A percentile compares a stretch with the other conserved stretches of the same genome.
Conservation (phyloP, 2,329 filamentous ascomycete species). For the Pyrenophora seminiperda region DNA sequence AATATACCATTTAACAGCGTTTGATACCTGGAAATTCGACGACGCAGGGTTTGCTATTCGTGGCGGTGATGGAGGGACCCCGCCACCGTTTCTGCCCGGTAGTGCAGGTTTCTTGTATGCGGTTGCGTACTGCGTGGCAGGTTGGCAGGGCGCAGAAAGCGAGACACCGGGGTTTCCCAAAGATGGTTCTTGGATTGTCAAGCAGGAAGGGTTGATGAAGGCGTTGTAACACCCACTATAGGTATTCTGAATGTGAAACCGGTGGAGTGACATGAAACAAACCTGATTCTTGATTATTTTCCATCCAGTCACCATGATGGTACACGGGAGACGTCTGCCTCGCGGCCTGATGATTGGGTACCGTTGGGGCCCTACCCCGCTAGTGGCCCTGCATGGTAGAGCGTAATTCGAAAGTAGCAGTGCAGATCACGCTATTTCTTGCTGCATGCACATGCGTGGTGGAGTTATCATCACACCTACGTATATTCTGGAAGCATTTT, state of each 20-base stretch:
- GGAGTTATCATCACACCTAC: background rate
- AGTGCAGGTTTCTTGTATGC: constrained; percentile 56
- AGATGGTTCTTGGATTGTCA: constrained; percentile 29
- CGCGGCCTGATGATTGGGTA: background rate
- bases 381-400: background rate
- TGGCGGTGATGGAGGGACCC: constrained; percentile 57
- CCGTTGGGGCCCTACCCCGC: background rate
- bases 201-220: constrained; percentile 30
- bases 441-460: background rate
- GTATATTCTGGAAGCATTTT: background rate
- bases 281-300: background rate
- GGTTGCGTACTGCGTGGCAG: constrained; percentile 60
- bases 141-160: constrained; percentile 56
- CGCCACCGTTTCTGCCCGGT: constrained; percentile 64
- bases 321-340: background rate
- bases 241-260: too few relatives aligned
- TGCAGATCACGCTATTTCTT: background rate
- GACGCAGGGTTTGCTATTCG: constrained; percentile 59
- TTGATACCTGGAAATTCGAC: constrained; percentile 60
- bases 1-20: constrained; percentile 53
- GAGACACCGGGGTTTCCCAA: constrained; percentile 30
- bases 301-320: background rate
- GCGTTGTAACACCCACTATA: constrained; percentile 16
- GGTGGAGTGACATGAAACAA: background rate
- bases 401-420: background rate